Conservation (phyloP, 192 early-diverging fungal genomes). For the Backusella circina region DNA sequence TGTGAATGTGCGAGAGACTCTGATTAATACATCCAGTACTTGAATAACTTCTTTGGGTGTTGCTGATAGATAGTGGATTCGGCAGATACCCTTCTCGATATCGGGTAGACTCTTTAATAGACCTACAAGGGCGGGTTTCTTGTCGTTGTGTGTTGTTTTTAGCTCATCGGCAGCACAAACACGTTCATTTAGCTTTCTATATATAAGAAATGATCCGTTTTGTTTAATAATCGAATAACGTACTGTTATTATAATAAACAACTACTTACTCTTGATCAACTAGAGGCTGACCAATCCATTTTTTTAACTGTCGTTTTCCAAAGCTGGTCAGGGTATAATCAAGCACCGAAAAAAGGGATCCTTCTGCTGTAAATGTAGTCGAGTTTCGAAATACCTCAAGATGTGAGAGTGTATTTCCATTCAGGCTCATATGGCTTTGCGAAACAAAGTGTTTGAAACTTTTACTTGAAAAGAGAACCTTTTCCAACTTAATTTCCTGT, state of each 20-base stretch:
- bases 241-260: not conserved
- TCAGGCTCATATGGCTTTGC: slow-evolving; percentile 60
- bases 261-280: slow-evolving; percentile 40
- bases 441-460: slow-evolving; percentile 57
- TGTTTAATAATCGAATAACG: not conserved
- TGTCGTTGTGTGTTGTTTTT: slow-evolving; percentile 22
- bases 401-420: slow-evolving; percentile 59
- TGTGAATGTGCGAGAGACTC: slow-evolving; percentile 29
- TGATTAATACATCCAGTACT: slow-evolving; percentile 45
- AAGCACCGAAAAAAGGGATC: slow-evolving; percentile 54
- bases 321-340: slow-evolving; percentile 67
- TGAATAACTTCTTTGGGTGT: slow-evolving; percentile 58
- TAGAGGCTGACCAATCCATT: slow-evolving; percentile 69
- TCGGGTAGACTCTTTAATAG: slow-evolving; percentile 56
- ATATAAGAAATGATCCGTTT: not conserved
- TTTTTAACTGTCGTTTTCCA: slow-evolving; percentile 59
- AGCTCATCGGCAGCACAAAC: slow-evolving; percentile 62
- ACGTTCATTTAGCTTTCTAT: slow-evolving; percentile 46
- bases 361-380: slow-evolving; percentile 38
- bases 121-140: slow-evolving; percentile 33
- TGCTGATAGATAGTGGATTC: slow-evolving; percentile 60
- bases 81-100: slow-evolving; percentile 60
- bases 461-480: slow-evolving; percentile 52
- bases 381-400: slow-evolving; percentile 63
- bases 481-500: slow-evolving; percentile 55